Base-by-base conservation (phyloP, 1,284 basidiomycete species). In the Grifola frondosa region DNA sequence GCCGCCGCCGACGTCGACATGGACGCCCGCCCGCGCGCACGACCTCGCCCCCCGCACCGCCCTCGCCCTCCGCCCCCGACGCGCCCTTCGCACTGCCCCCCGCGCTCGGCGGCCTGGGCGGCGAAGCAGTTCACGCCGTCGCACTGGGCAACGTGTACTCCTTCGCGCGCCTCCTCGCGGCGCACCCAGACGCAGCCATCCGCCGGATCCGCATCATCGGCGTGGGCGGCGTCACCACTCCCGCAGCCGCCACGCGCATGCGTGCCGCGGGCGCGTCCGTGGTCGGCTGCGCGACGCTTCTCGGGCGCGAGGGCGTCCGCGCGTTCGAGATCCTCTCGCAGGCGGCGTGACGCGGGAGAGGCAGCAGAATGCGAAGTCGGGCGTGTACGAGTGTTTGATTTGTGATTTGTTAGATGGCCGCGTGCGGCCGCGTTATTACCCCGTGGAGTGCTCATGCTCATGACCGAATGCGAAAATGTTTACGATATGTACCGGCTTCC, bases 151-250 rank as follows among this genome's bases (percentile, higher is more conserved):
- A 84, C 55, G 85, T 87, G 11, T 73, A 73, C 54, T 69, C 76
- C 10, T 82, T 90, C 58, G 60, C 73, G 13, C 65, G 65, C 28
- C 58, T 87, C 34, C 66, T 90, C 40, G 58, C 62, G 17, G 57
- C 59, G 45, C 74, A 69, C 46, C 56, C 56, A 15, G 67, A 70
- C 45, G 48, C 62, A 2, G 68, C 69, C 0, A 55, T 87, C 40
- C 64, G 64, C 26, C 58, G 66, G 4, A 77, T 90, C 40, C 65
- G 65, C 36, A 65, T 91, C 36, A 76, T 92, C 40, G 89, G 89
- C 5, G 82, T 85, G 15, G 89, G 89, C 0, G 89, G 89, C 5
- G 86, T 90, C n/a, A 80, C 77, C 1, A 75, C 73, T 22, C 63
- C 68, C 8, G 78, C 69, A 13, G 81, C 77, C 1, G 78, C 70